Conservation (phyloP, 345 rosid species). For the Laguncularia racemosa region DNA sequence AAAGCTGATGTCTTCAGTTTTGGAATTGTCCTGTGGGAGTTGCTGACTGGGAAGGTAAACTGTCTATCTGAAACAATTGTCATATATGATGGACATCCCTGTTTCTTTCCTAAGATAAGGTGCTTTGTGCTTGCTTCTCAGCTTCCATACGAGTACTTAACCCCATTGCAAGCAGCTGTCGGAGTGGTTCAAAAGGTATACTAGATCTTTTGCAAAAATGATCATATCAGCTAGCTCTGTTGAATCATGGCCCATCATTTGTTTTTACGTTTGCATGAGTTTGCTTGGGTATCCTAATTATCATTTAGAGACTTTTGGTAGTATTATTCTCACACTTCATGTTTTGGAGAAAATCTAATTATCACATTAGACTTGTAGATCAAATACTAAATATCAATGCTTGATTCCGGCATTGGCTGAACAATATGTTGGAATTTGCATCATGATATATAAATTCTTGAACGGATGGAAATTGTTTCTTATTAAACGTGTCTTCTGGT, state of each 20-base stretch:
- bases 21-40: conserved; percentile 85
- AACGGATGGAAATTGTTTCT: too few relatives aligned
- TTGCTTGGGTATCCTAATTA: too few relatives aligned
- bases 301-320: too few relatives aligned
- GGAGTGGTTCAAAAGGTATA: conserved; percentile 95
- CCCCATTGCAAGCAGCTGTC: conserved; percentile 96
- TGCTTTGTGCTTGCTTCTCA: conserved; percentile 27
- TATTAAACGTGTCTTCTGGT: too few relatives aligned
- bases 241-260: not conserved
- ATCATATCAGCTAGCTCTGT: not conserved
- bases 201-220: not conserved
- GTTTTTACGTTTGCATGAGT: too few relatives aligned
- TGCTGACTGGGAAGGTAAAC: conserved; percentile 85
- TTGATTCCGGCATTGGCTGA: too few relatives aligned
- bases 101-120: not conserved
- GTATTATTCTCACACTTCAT: too few relatives aligned
- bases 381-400: too few relatives aligned
- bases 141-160: conserved; percentile 93
- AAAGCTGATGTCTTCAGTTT: conserved; percentile 96
- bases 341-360: too few relatives aligned
- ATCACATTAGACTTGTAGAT: too few relatives aligned
- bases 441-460: too few relatives aligned
- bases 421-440: too few relatives aligned
- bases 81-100: not conserved
- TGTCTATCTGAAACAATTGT: not conserved